Percentiles rank a stretch among this genome's conserved stretches.
These are phyloP conservation scores for Camelina sativa DNA, from an alignment of 345 rosid species.

Conservation along the genomic window DNA sequence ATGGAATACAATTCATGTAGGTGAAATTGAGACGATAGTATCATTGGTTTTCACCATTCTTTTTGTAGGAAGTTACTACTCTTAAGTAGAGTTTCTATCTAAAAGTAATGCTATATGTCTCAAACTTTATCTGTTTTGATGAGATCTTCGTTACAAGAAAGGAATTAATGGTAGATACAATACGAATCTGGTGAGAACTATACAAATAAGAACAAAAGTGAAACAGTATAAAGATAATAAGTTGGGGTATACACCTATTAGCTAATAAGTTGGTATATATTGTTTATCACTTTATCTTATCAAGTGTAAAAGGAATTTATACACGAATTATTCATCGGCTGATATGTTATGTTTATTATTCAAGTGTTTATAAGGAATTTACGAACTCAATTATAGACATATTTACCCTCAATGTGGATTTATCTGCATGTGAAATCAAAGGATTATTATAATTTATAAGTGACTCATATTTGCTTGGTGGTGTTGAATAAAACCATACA, in stretches of 20 bases:
- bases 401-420: background rate
- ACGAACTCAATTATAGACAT: background rate
- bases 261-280: too few species aligned
- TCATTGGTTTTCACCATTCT: slow-evolving; percentile 16
- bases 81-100: slow-evolving; percentile 2
- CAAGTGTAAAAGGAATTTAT: background rate
- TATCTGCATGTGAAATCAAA: too few species aligned
- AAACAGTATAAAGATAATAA: background rate
- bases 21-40: slow-evolving; percentile 14
- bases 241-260: background rate
- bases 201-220: background rate
- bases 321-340: background rate
- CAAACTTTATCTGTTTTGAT: slow-evolving; percentile 21
- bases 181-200: background rate
- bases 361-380: background rate
- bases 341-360: too few species aligned
- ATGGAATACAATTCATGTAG: slow-evolving; percentile 21
- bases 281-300: too few species aligned
- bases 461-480: too few species aligned
- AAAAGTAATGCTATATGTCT: slow-evolving; percentile 21
- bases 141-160: slow-evolving; percentile 2
- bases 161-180: background rate
- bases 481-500: too few species aligned
- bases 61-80: slow-evolving; percentile 35
- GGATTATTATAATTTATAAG: too few species aligned